Evolutionary conservation across 257 asterid genomes (phyloP).

Genomic region (Perilla frutescens): DNA sequence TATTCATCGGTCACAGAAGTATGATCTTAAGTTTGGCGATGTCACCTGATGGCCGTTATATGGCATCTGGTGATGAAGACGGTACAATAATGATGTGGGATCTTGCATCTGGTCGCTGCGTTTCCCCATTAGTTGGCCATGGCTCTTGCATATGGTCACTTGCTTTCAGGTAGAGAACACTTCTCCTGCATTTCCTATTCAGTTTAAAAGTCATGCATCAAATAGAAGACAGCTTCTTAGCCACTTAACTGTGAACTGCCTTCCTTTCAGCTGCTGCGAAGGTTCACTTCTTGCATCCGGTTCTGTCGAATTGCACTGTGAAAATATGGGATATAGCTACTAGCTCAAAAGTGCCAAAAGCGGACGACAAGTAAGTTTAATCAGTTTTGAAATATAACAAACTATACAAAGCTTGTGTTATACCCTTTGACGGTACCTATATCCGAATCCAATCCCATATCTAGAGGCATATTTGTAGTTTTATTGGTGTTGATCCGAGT

Average conservation of each 20-base stretch:
- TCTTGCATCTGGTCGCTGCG: constrained; percentile 90
- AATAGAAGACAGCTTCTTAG: constrained; percentile 24
- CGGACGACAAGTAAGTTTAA: constrained; percentile 74
- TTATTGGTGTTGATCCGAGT: too few species aligned
- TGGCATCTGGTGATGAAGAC: constrained; percentile 99
- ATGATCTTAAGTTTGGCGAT: constrained; percentile 86
- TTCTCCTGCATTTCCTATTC: constrained; percentile 10
- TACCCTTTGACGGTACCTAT: too few species aligned
- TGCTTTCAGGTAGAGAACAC: constrained; percentile 71
- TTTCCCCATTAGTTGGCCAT: constrained; percentile 93
- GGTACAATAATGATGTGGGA: constrained; percentile 99
- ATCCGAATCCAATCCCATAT: too few species aligned
- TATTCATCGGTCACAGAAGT: constrained; percentile 94
- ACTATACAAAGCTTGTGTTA: too few species aligned
- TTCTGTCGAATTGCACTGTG: constrained; percentile 97
- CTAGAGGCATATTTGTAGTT: too few species aligned
- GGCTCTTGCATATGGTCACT: constrained; percentile 96
- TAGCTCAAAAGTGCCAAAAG: constrained; percentile 68
- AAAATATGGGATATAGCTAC: constrained; percentile 95
- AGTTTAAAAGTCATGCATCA: background rate
- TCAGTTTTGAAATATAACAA: background rate
- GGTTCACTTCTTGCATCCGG: constrained; percentile 99
- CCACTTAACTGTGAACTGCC: constrained; percentile 13
- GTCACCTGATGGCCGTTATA: constrained; percentile 97
- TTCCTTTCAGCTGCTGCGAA: constrained; percentile 79